Evolutionary conservation across 1,284 basidiomycete species (phyloP).

Genomic region (Pseudozyma sp.): DNA sequence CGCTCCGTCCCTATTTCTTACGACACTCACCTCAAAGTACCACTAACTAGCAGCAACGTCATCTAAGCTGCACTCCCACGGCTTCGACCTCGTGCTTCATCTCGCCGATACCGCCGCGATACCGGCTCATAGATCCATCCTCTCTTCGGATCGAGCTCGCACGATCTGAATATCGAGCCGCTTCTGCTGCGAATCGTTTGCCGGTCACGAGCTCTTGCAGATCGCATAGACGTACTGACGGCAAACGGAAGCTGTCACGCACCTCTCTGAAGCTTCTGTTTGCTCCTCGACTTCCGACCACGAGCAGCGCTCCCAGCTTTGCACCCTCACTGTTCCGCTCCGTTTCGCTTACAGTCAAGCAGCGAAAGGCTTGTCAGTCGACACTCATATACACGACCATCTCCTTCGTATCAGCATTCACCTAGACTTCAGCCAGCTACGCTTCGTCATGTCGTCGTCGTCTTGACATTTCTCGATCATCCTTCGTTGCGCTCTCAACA

Average conservation of each 20-base stretch:
- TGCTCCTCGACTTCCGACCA: too few relatives aligned
- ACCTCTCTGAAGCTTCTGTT: too few relatives aligned
- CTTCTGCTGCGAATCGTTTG: too few relatives aligned
- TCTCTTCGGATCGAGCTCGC: not conserved
- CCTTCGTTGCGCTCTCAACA: not conserved
- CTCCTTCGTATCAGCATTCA: not conserved
- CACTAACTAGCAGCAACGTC: not conserved
- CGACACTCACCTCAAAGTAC: not conserved
- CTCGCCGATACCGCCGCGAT: not conserved
- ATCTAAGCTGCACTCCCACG: not conserved
- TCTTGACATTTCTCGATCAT: not conserved
- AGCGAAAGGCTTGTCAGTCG: not conserved
- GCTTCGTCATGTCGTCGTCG: not conserved
- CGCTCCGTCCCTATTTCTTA: not conserved
- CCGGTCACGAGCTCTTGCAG: too few relatives aligned
- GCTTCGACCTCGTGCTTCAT: constrained; percentile 1
- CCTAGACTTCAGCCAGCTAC: too few relatives aligned
- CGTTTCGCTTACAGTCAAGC: not conserved
- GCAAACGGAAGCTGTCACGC: too few relatives aligned
- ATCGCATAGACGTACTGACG: too few relatives aligned
- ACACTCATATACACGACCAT: constrained; percentile 4
- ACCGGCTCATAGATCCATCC: not conserved
- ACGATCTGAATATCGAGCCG: not conserved
- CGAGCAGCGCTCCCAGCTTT: not conserved
- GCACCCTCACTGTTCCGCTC: not conserved